Percentiles rank a stretch among this genome's conserved stretches.
These are phyloP conservation scores for Nicotiana undulata DNA, from an alignment of 257 asterid genomes.

Conservation along the genomic window DNA sequence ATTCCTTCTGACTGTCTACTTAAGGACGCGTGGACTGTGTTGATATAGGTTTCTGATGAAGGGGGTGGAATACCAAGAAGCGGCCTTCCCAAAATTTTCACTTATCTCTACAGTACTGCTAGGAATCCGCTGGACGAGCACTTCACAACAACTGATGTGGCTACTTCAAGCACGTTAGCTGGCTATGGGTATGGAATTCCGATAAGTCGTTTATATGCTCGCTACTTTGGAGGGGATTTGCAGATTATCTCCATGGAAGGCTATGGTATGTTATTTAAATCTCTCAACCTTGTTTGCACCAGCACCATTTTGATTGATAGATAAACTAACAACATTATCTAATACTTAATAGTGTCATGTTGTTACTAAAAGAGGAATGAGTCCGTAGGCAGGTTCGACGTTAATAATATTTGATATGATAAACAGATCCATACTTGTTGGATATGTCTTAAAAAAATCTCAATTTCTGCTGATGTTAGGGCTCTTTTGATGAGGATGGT, in stretches of 20 bases:
- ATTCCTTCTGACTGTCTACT: neutral
- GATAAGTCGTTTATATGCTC: slow-evolving; percentile 85
- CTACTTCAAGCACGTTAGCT: slow-evolving; percentile 70
- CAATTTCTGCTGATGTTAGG: too few relatives aligned
- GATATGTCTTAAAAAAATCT: too few relatives aligned
- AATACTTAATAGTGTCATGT: too few relatives aligned
- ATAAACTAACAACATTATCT: neutral
- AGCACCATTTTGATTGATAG: neutral
- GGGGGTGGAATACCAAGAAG: slow-evolving; percentile 97
- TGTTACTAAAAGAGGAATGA: too few relatives aligned
- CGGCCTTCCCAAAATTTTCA: slow-evolving; percentile 77
- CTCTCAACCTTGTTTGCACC: neutral
- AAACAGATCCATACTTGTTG: too few relatives aligned
- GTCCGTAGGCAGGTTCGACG: too few relatives aligned
- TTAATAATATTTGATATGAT: too few relatives aligned
- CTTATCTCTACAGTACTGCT: slow-evolving; percentile 91
- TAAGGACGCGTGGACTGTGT: neutral
- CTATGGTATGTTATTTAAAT: slow-evolving; percentile 46
- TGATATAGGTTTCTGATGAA: slow-evolving; percentile 76
- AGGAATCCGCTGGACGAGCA: slow-evolving; percentile 65
- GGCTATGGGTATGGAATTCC: slow-evolving; percentile 97
- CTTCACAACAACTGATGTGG: slow-evolving; percentile 37
- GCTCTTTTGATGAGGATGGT: too few relatives aligned
- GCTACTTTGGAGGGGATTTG: slow-evolving; percentile 91
- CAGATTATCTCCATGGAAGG: slow-evolving; percentile 98